These are phyloP conservation scores for Aspergillus japonicus DNA, from an alignment of 2,329 filamentous ascomycete species.

Conservation along the genomic window DNA sequence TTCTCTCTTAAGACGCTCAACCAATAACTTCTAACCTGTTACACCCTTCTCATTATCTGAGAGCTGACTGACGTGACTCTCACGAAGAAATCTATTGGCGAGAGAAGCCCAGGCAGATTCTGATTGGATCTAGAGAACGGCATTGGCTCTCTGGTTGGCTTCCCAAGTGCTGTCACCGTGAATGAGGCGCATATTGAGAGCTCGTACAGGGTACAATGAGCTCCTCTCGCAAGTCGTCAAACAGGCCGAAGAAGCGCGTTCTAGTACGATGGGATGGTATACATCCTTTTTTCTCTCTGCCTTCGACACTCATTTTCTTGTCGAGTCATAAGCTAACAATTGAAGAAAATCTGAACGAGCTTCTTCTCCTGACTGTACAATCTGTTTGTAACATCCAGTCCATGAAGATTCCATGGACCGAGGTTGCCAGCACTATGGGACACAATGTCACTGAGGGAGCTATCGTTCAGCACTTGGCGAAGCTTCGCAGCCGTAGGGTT, in stretches of 20 bases:
- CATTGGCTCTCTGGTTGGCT: background rate
- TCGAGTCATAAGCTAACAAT: conserved; percentile 14
- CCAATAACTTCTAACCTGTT: background rate
- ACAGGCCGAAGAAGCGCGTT: conserved; percentile 34
- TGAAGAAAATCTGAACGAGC: conserved; percentile 44
- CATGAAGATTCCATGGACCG: conserved; percentile 45
- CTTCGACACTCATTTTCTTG: background rate
- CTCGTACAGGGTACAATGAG: background rate
- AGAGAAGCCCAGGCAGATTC: background rate
- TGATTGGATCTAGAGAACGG: background rate
- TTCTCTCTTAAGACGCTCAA: no score
- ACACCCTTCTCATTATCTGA: background rate
- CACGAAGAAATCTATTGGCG: background rate
- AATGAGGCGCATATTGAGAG: background rate
- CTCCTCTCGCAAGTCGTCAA: conserved; percentile 13
- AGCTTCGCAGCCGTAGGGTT: conserved; percentile 41
- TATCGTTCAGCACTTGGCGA: conserved; percentile 49
- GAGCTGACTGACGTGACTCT: background rate
- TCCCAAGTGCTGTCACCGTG: background rate
- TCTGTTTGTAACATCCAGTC: conserved; percentile 39
- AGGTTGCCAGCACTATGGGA: conserved; percentile 42
- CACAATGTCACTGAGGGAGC: conserved; percentile 44
- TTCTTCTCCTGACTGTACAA: conserved; percentile 44
- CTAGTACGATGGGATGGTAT: conserved; percentile 47
- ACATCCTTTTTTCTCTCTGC: background rate